Conservation (phyloP, 2,329 filamentous ascomycete genomes). For the Tricladium varicosporioides region DNA sequence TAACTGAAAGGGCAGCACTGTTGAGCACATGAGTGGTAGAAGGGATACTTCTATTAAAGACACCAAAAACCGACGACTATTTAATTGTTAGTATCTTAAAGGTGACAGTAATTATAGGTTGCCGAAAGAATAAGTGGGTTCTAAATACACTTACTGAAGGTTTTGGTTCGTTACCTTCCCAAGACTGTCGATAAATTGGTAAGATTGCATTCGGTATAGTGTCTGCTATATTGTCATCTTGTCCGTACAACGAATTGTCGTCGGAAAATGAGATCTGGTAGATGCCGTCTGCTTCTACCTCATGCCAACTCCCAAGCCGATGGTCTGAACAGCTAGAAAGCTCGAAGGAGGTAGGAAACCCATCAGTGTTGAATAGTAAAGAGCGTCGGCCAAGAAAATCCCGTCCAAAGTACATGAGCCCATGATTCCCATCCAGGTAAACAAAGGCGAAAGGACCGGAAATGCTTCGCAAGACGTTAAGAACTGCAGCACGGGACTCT, state of each 20-base stretch:
- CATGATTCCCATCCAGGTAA: slow-evolving; percentile 65
- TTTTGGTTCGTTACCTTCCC: slow-evolving; percentile 4
- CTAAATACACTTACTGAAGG: slow-evolving; percentile 8
- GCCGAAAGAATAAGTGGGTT: neutral
- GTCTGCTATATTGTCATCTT: neutral
- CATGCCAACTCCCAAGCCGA: slow-evolving; percentile 57
- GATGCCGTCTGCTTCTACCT: slow-evolving; percentile 83
- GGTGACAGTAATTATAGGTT: neutral
- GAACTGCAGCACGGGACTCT: slow-evolving; percentile 36
- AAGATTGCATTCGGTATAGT: slow-evolving; percentile 8
- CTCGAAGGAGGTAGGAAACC: slow-evolving; percentile 44
- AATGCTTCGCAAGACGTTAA: slow-evolving; percentile 57
- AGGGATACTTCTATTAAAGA: slow-evolving; percentile 40
- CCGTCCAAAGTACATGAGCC: slow-evolving; percentile 74
- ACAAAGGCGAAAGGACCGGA: slow-evolving; percentile 89
- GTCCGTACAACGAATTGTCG: neutral
- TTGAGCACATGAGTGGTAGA: slow-evolving; percentile 29
- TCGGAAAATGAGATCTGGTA: slow-evolving; percentile 44
- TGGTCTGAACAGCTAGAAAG: slow-evolving; percentile 70
- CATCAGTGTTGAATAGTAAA: slow-evolving; percentile 59
- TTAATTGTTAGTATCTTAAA: neutral
- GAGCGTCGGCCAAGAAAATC: slow-evolving; percentile 88
- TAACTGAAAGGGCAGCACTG: slow-evolving; percentile 49
- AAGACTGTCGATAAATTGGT: slow-evolving; percentile 14
- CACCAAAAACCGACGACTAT: slow-evolving; percentile 22